A percentile compares a stretch with the other conserved stretches of the same genome.
Conservation (phyloP, 805 yeast species). For the Deakozyma indianensis region DNA sequence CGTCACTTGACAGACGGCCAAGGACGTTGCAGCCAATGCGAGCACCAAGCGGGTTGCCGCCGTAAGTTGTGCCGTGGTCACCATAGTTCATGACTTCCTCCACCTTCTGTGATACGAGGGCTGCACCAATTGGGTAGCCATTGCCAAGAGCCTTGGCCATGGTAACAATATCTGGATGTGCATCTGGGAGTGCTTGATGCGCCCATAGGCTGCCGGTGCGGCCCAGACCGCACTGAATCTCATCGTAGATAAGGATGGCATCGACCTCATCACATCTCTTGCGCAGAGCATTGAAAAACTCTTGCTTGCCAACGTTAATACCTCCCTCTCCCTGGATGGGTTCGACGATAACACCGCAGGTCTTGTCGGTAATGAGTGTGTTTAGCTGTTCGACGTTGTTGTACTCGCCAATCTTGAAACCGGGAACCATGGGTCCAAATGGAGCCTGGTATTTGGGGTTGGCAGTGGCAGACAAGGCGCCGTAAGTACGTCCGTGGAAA, state of each 20-base stretch:
- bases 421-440: conserved; percentile 84
- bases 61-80: conserved; percentile 96
- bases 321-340: conserved; percentile 98
- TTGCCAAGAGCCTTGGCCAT: conserved; percentile 95
- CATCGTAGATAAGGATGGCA: conserved; percentile 78
- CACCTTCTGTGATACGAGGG: conserved; percentile 69
- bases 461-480: conserved; percentile 83
- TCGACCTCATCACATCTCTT: conserved; percentile 52
- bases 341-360: conserved; percentile 88
- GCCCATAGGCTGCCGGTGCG: conserved; percentile 93
- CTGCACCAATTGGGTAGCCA: conserved; percentile 93
- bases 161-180: conserved; percentile 89
- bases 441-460: conserved; percentile 89
- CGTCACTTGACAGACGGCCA: conserved; percentile 43
- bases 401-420: conserved; percentile 55
- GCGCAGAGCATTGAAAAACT: conserved; percentile 53
- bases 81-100: conserved; percentile 68
- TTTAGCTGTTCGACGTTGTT: conserved; percentile 48
- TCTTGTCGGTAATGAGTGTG: conserved; percentile 39
- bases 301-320: conserved; percentile 48
- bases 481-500: conserved; percentile 93
- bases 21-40: conserved; percentile 70
- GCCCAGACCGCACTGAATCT: conserved; percentile 93
- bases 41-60: conserved; percentile 90
- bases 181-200: conserved; percentile 54